A percentile compares a stretch with the other conserved stretches of the same genome.
These are phyloP conservation scores for Puya raimondii DNA, from an alignment of 176 grass and related monocot species.

Conservation along the genomic window DNA sequence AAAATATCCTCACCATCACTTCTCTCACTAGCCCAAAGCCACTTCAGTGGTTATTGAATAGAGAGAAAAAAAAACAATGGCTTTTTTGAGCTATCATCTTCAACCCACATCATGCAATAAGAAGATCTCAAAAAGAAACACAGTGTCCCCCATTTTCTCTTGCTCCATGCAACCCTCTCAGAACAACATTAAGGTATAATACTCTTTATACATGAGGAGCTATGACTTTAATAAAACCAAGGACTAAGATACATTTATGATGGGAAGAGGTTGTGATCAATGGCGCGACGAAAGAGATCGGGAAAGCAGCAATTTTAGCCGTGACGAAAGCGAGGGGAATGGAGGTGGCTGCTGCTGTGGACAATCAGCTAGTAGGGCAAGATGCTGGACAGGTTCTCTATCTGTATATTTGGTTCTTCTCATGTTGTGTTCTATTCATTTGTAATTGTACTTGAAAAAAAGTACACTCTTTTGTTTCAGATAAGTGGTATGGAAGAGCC, in stretches of 20 bases:
- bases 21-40: background rate
- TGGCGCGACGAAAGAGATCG: constrained; percentile 62
- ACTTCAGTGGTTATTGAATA: background rate
- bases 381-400: constrained; percentile 63
- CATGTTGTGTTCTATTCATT: background rate
- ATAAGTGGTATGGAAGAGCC: constrained; percentile 75
- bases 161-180: constrained; percentile 46
- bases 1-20: background rate
- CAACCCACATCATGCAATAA: constrained; percentile 11
- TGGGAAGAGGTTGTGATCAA: constrained; percentile 52
- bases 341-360: constrained; percentile 67
- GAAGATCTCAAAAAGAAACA: constrained; percentile 9
- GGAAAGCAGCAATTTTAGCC: constrained; percentile 46
- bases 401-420: background rate
- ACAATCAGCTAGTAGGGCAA: constrained; percentile 40
- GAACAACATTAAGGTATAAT: constrained; percentile 57
- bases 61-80: constrained; percentile 35
- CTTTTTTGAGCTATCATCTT: constrained; percentile 23
- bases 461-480: constrained; percentile 15
- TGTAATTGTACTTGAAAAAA: background rate
- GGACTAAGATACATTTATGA: constrained; percentile 3
- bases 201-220: background rate
- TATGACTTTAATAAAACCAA: background rate
- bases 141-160: constrained; percentile 17
- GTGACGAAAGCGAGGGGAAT: constrained; percentile 72